These are phyloP conservation scores for Wallacemonas collosoma DNA, from an alignment of 208 protist genomes.

Conservation along the genomic window DNA sequence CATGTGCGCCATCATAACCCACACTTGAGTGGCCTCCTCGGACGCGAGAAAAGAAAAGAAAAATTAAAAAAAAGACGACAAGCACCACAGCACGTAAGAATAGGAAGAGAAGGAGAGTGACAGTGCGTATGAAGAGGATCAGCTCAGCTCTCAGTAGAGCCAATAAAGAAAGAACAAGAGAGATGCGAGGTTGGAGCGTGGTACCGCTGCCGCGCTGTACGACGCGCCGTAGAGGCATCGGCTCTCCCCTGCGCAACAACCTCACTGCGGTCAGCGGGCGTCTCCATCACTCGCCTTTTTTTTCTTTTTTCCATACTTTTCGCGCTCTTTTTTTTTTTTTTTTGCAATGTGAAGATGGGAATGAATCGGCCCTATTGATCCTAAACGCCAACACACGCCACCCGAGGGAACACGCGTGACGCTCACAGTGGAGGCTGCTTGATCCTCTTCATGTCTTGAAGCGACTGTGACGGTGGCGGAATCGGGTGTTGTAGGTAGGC, in stretches of 20 bases:
- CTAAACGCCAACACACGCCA: too few relatives aligned
- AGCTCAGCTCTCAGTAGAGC: not conserved
- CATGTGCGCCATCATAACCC: not conserved
- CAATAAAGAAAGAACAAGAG: conserved; percentile 10
- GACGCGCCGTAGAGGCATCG: too few relatives aligned
- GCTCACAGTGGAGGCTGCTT: not conserved
- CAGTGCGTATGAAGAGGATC: not conserved
- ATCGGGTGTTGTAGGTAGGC: conserved; percentile 46
- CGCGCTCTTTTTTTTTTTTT: too few relatives aligned
- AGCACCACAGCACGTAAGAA: conserved; percentile 4
- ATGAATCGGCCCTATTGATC: too few relatives aligned
- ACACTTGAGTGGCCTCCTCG: not conserved
- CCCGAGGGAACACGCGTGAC: too few relatives aligned
- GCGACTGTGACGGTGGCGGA: conserved; percentile 44
- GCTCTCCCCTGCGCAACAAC: too few relatives aligned
- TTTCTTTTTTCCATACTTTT: too few relatives aligned
- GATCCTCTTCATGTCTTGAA: conserved; percentile 33
- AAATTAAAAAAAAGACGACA: conserved; percentile 1
- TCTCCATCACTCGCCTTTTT: too few relatives aligned
- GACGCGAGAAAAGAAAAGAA: not conserved
- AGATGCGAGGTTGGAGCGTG: not conserved
- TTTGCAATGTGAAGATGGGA: too few relatives aligned
- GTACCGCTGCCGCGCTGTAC: too few relatives aligned
- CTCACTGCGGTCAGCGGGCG: too few relatives aligned
- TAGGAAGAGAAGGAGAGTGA: conserved; percentile 16